Evolutionary conservation across 169 alveolate species (phyloP).

Genomic region (Plasmodium cynomolgi): DNA sequence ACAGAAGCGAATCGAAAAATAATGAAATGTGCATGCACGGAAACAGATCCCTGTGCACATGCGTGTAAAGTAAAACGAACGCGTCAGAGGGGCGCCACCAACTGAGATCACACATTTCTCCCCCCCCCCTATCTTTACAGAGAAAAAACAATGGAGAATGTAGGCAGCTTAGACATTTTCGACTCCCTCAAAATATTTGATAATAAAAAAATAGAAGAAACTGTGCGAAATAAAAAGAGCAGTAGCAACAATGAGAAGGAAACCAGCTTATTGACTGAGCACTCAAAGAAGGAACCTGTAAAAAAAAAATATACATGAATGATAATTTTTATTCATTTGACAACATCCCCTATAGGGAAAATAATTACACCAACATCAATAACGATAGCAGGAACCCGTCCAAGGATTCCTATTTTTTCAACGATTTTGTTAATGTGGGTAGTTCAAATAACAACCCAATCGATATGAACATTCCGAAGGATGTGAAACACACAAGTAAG

Average conservation of each 20-base stretch:
- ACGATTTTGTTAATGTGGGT: slow-evolving; percentile 7
- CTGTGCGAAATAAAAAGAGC: slow-evolving; percentile 11
- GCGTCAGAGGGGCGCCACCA: neutral
- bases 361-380: neutral
- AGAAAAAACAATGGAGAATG: neutral
- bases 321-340: slow-evolving; percentile 27
- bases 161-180: slow-evolving; percentile 29
- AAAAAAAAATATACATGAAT: slow-evolving; percentile 3
- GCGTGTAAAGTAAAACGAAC: neutral
- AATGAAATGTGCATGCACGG: neutral
- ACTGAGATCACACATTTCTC: neutral
- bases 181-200: slow-evolving; percentile 47
- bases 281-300: neutral
- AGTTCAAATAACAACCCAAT: neutral
- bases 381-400: neutral
- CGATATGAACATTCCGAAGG: neutral
- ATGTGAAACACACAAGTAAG: neutral
- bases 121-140: neutral
- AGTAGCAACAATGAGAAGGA: neutral
- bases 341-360: neutral
- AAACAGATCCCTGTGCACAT: neutral
- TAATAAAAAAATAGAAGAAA: slow-evolving; percentile 4
- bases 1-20: neutral
- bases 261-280: neutral
- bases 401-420: slow-evolving; percentile 47